These are phyloP conservation scores for Solanum tacnaense DNA, from an alignment of 257 asterid genomes.

Conservation along the genomic window DNA sequence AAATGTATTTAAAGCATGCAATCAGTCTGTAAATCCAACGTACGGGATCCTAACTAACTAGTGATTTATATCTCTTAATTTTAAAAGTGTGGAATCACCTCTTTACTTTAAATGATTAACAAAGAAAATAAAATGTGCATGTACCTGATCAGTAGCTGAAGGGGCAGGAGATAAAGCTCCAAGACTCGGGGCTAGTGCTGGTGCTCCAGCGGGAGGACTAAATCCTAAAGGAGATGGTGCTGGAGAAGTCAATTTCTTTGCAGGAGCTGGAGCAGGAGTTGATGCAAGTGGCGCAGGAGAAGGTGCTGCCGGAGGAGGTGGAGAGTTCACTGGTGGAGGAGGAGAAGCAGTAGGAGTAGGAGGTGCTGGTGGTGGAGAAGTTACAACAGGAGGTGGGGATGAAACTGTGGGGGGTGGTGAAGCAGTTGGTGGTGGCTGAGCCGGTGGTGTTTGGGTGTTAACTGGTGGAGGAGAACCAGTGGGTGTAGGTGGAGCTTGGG, in stretches of 20 bases:
- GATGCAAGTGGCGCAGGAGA: background rate
- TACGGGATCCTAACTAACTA: background rate
- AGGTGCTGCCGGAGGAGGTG: background rate
- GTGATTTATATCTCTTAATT: background rate
- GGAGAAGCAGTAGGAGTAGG: background rate
- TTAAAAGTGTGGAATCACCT: background rate
- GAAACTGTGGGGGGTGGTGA: background rate
- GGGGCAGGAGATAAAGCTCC: slow-evolving; percentile 10
- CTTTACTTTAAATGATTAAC: background rate
- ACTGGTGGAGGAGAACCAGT: slow-evolving; percentile 32
- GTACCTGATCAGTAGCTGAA: slow-evolving; percentile 10
- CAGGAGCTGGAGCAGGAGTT: slow-evolving; percentile 2
- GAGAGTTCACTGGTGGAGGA: background rate
- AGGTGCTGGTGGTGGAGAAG: slow-evolving; percentile 1
- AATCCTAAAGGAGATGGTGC: slow-evolving; percentile 1
- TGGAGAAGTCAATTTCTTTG: background rate
- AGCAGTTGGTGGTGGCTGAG: slow-evolving; percentile 21
- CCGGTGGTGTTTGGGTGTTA: slow-evolving; percentile 11
- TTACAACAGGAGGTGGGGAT: slow-evolving; percentile 1
- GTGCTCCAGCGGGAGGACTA: slow-evolving; percentile 5
- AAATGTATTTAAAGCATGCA: background rate
- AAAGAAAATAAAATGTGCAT: background rate
- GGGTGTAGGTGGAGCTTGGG: slow-evolving; percentile 23
- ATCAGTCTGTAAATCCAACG: background rate
- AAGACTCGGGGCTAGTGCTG: slow-evolving; percentile 8